These are phyloP conservation scores for Aureobasidium leucospermi DNA, from an alignment of 2,329 filamentous ascomycete species.

Conservation along the genomic window DNA sequence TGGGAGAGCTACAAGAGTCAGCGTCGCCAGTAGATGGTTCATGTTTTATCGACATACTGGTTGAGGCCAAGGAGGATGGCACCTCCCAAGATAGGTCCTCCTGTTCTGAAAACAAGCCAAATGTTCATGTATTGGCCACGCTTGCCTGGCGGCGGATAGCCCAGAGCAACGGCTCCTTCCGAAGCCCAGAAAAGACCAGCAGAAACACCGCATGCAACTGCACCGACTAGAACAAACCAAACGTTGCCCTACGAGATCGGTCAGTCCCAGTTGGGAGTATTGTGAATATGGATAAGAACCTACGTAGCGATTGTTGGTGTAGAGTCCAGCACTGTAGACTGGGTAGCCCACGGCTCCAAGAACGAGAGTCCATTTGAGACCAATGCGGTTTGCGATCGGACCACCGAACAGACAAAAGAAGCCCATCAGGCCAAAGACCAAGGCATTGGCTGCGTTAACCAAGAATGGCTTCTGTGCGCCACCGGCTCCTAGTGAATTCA, in stretches of 20 bases:
- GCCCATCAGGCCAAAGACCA: constrained; percentile 43
- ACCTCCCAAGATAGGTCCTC: constrained; percentile 43
- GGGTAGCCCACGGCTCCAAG: constrained; percentile 43
- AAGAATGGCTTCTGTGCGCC: constrained; percentile 46
- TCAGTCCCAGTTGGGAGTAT: too few species aligned
- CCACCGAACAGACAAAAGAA: constrained; percentile 43
- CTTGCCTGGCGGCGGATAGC: constrained; percentile 42
- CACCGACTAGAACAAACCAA: constrained; percentile 46
- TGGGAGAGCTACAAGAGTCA: constrained; percentile 24
- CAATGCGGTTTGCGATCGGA: constrained; percentile 44
- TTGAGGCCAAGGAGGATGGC: constrained; percentile 42
- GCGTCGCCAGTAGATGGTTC: background rate
- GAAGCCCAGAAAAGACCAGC: constrained; percentile 46
- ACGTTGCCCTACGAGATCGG: constrained; percentile 32
- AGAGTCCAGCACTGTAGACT: constrained; percentile 42
- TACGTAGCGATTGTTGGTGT: constrained; percentile 41
- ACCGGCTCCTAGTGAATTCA: constrained; percentile 47
- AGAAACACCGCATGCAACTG: constrained; percentile 41
- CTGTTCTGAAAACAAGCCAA: constrained; percentile 45
- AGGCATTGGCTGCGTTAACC: constrained; percentile 46
- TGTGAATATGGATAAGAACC: background rate
- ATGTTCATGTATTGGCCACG: constrained; percentile 42
- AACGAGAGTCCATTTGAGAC: constrained; percentile 39
- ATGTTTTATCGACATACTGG: constrained; percentile 23
- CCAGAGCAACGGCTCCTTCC: constrained; percentile 44